These are phyloP conservation scores for Sugiyamaella chiloensis DNA, from an alignment of 805 yeast genomes.

Conservation along the genomic window DNA sequence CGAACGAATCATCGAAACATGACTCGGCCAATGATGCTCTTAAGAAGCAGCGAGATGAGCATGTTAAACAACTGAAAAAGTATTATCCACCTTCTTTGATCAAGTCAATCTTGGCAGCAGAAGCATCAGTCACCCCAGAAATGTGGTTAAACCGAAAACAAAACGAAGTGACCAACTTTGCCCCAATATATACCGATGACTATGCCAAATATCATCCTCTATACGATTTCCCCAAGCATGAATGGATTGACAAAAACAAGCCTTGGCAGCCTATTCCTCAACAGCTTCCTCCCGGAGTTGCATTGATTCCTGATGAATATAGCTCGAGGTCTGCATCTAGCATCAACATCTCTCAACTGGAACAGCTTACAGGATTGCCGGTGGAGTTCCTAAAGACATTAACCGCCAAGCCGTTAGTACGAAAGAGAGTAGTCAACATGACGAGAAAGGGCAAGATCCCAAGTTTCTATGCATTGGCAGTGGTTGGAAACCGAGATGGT, in stretches of 20 bases:
- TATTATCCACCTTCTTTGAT: slow-evolving; percentile 81
- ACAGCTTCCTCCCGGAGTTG: slow-evolving; percentile 48
- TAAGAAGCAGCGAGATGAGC: slow-evolving; percentile 34
- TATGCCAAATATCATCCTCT: slow-evolving; percentile 66
- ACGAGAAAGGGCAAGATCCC: slow-evolving; percentile 89
- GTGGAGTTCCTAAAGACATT: slow-evolving; percentile 56
- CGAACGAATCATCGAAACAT: neutral
- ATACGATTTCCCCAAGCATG: slow-evolving; percentile 61
- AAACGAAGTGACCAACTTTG: slow-evolving; percentile 48
- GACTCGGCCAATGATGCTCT: neutral
- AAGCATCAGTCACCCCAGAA: slow-evolving; percentile 65
- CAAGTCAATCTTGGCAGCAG: slow-evolving; percentile 79
- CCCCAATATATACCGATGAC: slow-evolving; percentile 71
- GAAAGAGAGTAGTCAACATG: slow-evolving; percentile 80
- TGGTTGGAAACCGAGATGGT: slow-evolving; percentile 91
- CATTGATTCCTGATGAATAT: slow-evolving; percentile 34
- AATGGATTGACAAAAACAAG: slow-evolving; percentile 45
- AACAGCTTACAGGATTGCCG: slow-evolving; percentile 38
- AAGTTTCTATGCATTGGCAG: slow-evolving; percentile 75
- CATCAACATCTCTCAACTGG: slow-evolving; percentile 32
- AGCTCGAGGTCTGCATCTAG: slow-evolving; percentile 29
- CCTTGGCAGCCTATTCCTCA: slow-evolving; percentile 60
- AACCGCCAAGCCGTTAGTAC: slow-evolving; percentile 45
- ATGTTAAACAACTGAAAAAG: slow-evolving; percentile 57
- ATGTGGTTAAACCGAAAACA: slow-evolving; percentile 48